Base-by-base conservation (phyloP, 2,329 filamentous ascomycete genomes). In the Penicillium frequentans region DNA sequence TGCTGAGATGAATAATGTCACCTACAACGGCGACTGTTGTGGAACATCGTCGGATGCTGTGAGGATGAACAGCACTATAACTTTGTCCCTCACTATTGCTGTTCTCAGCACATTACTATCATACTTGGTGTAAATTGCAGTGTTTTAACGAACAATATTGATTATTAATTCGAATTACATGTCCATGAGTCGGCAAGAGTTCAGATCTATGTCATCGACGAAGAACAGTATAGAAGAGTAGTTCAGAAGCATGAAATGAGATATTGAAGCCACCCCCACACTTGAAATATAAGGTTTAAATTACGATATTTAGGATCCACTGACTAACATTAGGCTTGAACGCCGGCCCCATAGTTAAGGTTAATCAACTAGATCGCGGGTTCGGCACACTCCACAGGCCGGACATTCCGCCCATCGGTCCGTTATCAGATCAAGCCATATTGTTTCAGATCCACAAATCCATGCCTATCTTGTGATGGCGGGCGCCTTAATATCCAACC, bases 1-100 rank as follows among this genome's bases (percentile, higher is more conserved):
- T 6, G 48, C 48, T 19, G 21, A 50, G 23, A 50, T 50, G 48
- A 50, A 50, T 14, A 50, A 50, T 27, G 48, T 50, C 16, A 50
- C 48, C 7, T 50, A 50, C 24, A 39, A 21, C 37, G 35, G 33
- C 16, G n/a, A 29, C 14, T 50, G 48, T 14, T 50, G 48, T 42
- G 48, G 48, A 2, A 42, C 23, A n/a, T 24, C 48, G n/a, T 50
- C 48, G 19, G 48, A 50, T 50, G 48, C 48, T 27, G 14, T 14
- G 4, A 35, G 13, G 33, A 21, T 50, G 11, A 24, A 11, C 16
- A 10, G 14, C 33, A 23, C n/a, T 14, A 19, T 37, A 5, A 42
- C 14, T 29, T 39, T 23, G 48, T 50, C 23, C 14, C 3, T 42
- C 16, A 8, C 9, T n/a, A 21, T 26, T 21, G 10, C 37, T 16